Conservation (phyloP, 352 stramenopile genomes). For the Pythium brassicae region DNA sequence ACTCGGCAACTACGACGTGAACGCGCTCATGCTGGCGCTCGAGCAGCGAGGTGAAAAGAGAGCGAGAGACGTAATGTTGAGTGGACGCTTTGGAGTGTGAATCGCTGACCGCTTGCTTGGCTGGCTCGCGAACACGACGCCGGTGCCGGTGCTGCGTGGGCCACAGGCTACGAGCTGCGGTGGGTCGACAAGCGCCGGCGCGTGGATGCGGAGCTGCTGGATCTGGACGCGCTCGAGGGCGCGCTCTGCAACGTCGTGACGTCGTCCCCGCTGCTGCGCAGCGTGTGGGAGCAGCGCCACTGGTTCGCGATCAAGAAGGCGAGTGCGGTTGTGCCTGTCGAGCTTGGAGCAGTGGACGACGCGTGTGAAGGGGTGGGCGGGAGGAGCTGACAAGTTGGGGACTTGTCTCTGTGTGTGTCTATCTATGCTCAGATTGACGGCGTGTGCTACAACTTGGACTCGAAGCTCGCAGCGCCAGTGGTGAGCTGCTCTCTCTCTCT, state of each 20-base stretch:
- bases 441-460: conserved; percentile 77
- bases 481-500: conserved; percentile 14
- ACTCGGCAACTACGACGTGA: conserved; percentile 81
- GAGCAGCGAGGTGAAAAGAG: conserved; percentile 40
- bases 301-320: conserved; percentile 78
- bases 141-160: neutral
- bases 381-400: neutral
- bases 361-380: neutral
- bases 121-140: too few relatives aligned
- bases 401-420: neutral
- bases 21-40: conserved; percentile 61
- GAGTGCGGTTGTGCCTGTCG: neutral
- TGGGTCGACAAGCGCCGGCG: conserved; percentile 68
- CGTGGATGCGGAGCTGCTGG: conserved; percentile 32
- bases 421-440: conserved; percentile 26
- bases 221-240: conserved; percentile 42
- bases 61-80: too few relatives aligned
- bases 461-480: conserved; percentile 49
- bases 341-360: neutral
- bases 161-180: conserved; percentile 51
- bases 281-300: conserved; percentile 61
- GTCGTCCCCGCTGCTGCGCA: conserved; percentile 30
- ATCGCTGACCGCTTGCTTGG: too few relatives aligned
- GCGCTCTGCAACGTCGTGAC: conserved; percentile 71
- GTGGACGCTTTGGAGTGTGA: too few relatives aligned